Base-by-base conservation (phyloP, 129 eudicot genomes). In the Chrysanthemum seticuspe region DNA sequence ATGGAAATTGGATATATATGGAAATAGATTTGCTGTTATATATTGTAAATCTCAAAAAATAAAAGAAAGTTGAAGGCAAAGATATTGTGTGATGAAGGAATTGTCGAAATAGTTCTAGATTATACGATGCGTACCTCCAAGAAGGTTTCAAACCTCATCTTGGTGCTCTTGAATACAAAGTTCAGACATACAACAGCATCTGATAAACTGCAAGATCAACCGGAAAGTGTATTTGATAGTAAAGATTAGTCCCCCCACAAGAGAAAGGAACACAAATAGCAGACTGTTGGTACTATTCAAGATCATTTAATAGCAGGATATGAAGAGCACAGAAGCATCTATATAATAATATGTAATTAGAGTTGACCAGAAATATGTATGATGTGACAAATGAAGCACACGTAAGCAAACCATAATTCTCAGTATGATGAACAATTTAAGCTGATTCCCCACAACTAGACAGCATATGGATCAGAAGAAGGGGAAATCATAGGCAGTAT, bases 121-220 rank as follows among this genome's bases (percentile, higher is more conserved):
- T 5, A 68, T 70, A 31, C 2, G 9, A 54, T 70, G 64, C 15
- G 16, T 74, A 74, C 79, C 72, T 65, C 25, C 72, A 52, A 14
- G 72, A 52, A 65, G 45, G 72, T 74, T 54, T 74, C 52, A 54
- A 65, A 65, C 21, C 18, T 13, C 47, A 1, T 12, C n/a, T 54
- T 74, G 23, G 66, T 65, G 53, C 16, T 27, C 71, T 64, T 65
- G 72, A 74, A 74, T 4, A 19, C 72, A 74, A 36, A 19, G 54
- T 48, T 47, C 54, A 74, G 56, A 65, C 54, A 5, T 15, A 12
- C 25, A 54, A 74, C 66, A 1, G 55, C 72, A 19, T 56, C 18
- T 51, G 65, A 40, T 44, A 52, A 74, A 65, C 72, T 65, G 56
- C 65, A 74, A 65, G 65, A 52, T 74, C 16, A 31, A 63, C 13